Evolutionary conservation across 768 basidiomycete species (phyloP), one percentile per base, ranked within the genome.

Genomic region (Crassisporium funariophilum): DNA sequence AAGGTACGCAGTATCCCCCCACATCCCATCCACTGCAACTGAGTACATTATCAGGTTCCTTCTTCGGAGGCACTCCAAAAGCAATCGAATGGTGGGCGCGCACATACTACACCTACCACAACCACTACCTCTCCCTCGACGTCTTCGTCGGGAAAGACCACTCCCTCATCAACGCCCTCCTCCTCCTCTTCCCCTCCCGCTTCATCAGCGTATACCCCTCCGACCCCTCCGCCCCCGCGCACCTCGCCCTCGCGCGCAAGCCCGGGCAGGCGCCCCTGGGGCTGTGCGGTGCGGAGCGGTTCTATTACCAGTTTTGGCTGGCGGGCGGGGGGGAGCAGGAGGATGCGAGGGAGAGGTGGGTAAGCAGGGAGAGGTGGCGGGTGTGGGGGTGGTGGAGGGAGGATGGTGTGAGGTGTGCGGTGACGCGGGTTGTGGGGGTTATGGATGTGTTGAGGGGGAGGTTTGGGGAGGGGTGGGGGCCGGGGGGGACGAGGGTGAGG

Each of bases 121-220:
- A 82, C 57, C 45, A 68, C 49, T 82, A 78, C 61, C 72, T 81
- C 34, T 56, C 61, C 5, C 62, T 63, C 12, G 64, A 65, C 20
- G 49, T 69, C 12, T 81, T 82, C 56, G 71, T 80, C 15, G 80
- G 81, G 5, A 80, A 80, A 54, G 79, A 82, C 62, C 76, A 81
- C 54, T 69, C 73, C 0, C 48, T 82, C 41, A 74, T 79, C 58
- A 81, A 63, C 39, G 37, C 61, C 23, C 49, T 65, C 27, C 46
- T 61, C 33, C 44, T 66, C 40, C 71, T 79, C 34, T 70, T 72
- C 60, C 74, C 79, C 1, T 53, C 66, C 5, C 71, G 72, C n/a
- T 65, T 81, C 59, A 43, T 60, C 34, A 69, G 74, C 2, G 69
- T 79, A 10, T 78, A 75, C 74, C 52, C 61, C 8, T 58, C 59